Conservation (phyloP, 2,329 filamentous ascomycete genomes). For the Fusarium sp. region DNA sequence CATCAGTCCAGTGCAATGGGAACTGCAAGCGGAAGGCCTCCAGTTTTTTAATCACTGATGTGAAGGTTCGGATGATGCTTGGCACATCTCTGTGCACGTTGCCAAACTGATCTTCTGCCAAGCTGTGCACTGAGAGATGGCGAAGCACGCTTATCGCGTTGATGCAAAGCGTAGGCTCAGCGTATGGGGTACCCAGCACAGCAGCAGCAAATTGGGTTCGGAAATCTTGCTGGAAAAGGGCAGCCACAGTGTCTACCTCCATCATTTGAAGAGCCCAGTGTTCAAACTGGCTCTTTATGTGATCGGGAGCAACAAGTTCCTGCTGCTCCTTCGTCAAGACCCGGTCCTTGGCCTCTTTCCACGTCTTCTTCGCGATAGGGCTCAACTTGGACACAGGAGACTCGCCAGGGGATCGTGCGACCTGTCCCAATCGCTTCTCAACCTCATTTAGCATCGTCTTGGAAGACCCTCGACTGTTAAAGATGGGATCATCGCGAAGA, state of each 20-base stretch:
- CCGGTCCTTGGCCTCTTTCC: conserved; percentile 56
- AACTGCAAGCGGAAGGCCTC: conserved; percentile 70
- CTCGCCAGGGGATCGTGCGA: conserved; percentile 57
- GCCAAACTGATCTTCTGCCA: conserved; percentile 83
- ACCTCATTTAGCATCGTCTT: conserved; percentile 54
- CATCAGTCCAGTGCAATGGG: conserved; percentile 81
- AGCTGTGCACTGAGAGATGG: conserved; percentile 73
- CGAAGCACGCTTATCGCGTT: conserved; percentile 77
- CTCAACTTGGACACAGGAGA: conserved; percentile 58
- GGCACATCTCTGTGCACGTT: conserved; percentile 86
- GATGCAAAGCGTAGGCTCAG: conserved; percentile 71
- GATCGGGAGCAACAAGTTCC: conserved; percentile 59
- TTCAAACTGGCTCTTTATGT: conserved; percentile 58
- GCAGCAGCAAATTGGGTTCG: conserved; percentile 69
- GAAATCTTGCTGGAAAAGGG: conserved; percentile 75
- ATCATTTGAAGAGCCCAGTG: conserved; percentile 57
- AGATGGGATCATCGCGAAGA: conserved; percentile 56
- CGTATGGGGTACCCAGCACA: conserved; percentile 77
- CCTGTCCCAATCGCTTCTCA: conserved; percentile 55
- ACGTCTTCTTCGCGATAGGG: conserved; percentile 60
- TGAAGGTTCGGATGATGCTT: conserved; percentile 76
- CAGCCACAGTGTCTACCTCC: conserved; percentile 64
- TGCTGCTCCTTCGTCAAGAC: conserved; percentile 63
- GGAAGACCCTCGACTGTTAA: conserved; percentile 49
- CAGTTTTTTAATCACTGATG: conserved; percentile 71